These are phyloP conservation scores for Pyracantha coccinea DNA, from an alignment of 331 rosid genomes.

Conservation along the genomic window DNA sequence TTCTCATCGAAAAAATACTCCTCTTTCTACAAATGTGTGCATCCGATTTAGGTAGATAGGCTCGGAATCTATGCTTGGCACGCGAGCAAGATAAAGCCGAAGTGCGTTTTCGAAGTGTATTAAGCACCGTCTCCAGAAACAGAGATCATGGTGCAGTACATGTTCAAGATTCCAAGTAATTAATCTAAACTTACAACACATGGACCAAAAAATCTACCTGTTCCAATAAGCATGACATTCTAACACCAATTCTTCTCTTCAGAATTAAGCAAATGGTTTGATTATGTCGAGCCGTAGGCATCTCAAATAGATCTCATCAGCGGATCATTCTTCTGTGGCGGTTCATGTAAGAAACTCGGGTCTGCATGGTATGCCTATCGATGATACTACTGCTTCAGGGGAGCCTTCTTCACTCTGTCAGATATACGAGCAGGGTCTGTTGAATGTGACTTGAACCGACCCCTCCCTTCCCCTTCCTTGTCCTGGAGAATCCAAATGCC, in stretches of 20 bases:
- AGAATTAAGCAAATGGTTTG: background rate
- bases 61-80: background rate
- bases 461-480: slow-evolving; percentile 87
- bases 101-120: background rate
- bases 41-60: background rate
- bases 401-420: slow-evolving; percentile 99
- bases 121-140: background rate
- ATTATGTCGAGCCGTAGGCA: background rate
- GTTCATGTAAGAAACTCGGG: slow-evolving; percentile 12
- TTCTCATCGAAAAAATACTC: background rate
- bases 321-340: slow-evolving; percentile 1
- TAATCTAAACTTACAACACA: slow-evolving; percentile 12
- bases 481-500: slow-evolving; percentile 45
- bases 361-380: background rate
- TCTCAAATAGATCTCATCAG: background rate
- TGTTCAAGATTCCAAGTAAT: background rate
- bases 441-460: slow-evolving; percentile 94
- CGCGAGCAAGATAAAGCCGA: background rate
- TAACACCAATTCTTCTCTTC: background rate
- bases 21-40: background rate
- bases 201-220: slow-evolving; percentile 5
- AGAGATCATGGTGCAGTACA: background rate
- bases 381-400: slow-evolving; percentile 51
- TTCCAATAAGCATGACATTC: background rate
- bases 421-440: slow-evolving; percentile 86